These are phyloP conservation scores for Scedosporium dehoogii DNA, from an alignment of 2,329 filamentous ascomycete species.

Conservation along the genomic window DNA sequence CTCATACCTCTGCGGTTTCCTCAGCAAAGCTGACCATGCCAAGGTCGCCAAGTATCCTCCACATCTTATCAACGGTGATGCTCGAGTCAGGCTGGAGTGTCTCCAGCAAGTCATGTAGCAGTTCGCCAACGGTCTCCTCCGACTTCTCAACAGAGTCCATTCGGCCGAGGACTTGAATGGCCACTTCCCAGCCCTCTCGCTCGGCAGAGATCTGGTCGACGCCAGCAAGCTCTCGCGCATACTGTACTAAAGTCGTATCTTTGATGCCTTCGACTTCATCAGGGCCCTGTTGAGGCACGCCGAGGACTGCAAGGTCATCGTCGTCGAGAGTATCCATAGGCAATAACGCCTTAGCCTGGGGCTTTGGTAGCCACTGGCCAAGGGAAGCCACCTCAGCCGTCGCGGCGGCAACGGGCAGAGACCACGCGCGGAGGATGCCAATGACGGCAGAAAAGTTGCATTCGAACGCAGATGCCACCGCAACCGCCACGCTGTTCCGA, in stretches of 20 bases:
- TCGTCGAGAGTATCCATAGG: constrained; percentile 55
- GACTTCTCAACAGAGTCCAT: constrained; percentile 65
- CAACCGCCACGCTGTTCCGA: constrained; percentile 67
- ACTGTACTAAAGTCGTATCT: constrained; percentile 68
- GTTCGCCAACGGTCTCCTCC: constrained; percentile 61
- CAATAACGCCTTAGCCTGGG: constrained; percentile 41
- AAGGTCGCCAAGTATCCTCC: constrained; percentile 65
- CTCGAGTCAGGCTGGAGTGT: constrained; percentile 55
- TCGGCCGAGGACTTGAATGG: constrained; percentile 71
- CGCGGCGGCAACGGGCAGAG: constrained; percentile 65
- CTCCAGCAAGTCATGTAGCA: constrained; percentile 58
- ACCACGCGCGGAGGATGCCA: constrained; percentile 68
- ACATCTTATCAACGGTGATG: constrained; percentile 69
- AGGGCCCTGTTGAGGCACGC: constrained; percentile 48
- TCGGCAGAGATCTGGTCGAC: constrained; percentile 37
- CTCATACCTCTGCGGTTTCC: constrained; percentile 68
- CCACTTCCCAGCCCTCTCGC: constrained; percentile 79
- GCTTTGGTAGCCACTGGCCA: constrained; percentile 68
- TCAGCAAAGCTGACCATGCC: constrained; percentile 71
- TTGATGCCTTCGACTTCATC: constrained; percentile 58
- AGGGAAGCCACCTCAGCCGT: constrained; percentile 77
- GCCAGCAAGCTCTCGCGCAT: constrained; percentile 58
- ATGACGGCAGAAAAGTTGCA: constrained; percentile 70
- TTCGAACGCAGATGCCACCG: constrained; percentile 72
- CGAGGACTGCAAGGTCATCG: constrained; percentile 77